Conservation (phyloP, 495 filamentous ascomycete species). For the Darksidea phi region DNA sequence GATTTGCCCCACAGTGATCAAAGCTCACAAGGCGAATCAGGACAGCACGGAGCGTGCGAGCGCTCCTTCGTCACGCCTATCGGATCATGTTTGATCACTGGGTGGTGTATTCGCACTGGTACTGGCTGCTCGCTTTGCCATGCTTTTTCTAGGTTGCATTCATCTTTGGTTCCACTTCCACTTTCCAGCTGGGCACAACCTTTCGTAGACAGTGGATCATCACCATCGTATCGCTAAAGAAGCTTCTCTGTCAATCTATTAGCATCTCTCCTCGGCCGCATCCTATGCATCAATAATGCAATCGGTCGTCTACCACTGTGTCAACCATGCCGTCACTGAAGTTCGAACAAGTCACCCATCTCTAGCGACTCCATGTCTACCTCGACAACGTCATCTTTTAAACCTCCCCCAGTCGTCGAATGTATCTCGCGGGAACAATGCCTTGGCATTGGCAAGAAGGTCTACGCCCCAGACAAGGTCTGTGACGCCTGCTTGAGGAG, state of each 20-base stretch:
- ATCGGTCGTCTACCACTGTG: not conserved
- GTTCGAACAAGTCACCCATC: not conserved
- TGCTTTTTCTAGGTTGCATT: too few species aligned
- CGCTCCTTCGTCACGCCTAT: not conserved
- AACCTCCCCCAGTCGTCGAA: conserved; percentile 17
- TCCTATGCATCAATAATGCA: not conserved
- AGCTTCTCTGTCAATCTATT: not conserved
- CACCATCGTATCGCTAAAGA: not conserved
- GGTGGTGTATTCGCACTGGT: not conserved
- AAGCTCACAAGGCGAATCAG: not conserved
- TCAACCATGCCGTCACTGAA: not conserved
- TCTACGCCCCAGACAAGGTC: conserved; percentile 1
- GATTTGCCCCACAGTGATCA: conserved; percentile 4
- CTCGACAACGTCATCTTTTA: conserved; percentile 1
- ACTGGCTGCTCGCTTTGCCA: too few species aligned
- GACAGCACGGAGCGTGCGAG: not conserved
- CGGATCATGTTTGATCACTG: not conserved
- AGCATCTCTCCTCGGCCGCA: not conserved
- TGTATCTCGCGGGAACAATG: conserved; percentile 3
- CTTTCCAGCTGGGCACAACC: too few species aligned
- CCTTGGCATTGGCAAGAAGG: conserved; percentile 13
- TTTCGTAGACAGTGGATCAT: too few species aligned
- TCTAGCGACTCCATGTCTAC: not conserved
- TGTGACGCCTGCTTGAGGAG: conserved; percentile 9
- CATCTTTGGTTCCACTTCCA: too few species aligned